Evolutionary conservation across 2,329 filamentous ascomycete genomes (phyloP), one percentile per base, ranked within the genome.

Genomic region (Ambrosiella xylebori): DNA sequence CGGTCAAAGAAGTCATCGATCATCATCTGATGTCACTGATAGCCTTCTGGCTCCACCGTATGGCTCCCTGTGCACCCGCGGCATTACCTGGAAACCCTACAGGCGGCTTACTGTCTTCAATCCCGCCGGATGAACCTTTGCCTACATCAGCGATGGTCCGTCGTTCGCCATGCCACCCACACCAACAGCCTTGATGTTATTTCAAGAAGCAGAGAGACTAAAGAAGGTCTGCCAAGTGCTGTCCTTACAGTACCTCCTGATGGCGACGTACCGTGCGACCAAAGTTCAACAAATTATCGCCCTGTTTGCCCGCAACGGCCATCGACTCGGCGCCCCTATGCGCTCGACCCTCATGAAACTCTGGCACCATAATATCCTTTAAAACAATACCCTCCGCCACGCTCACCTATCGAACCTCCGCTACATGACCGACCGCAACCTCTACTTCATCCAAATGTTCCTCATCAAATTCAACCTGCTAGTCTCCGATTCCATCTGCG

Each of bases 361-460:
- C 15, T 93, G 88, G 88, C 75, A 85, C 56, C 65, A 86, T 39
- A 80, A 88, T 72, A 85, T 89, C 64, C 70, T 83, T 3, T 71
- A 78, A 0, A 80, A 79, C 12, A 83, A 75, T 54, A 64, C 62
- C 0, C 71, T 76, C 12, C 79, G 87, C 0, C 68, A 74, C 5
- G 71, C 71, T 1, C 70, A 84, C 5, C 67, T 88, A 4, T 71
- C 71, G 37, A 79, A 79, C 66, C 56, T 57, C 8, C 63, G 64
- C 0, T 71, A 82, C 53, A 85, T 85, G 75, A 71, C 74, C 8
- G 71, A 84, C 59, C 61, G 66, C 3, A 80, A 87, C 64, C 67
- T 93, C 8, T 77, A 79, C 65, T 73, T 78, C 55, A 74, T 78
- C 2, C 78, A 81, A 50, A 68, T 83, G 60, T 82, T 91, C 70